A percentile compares a stretch with the other conserved stretches of the same genome.
Evolutionary conservation across 2,329 filamentous ascomycete species (phyloP).

Genomic region (Exophiala xenobiotica): DNA sequence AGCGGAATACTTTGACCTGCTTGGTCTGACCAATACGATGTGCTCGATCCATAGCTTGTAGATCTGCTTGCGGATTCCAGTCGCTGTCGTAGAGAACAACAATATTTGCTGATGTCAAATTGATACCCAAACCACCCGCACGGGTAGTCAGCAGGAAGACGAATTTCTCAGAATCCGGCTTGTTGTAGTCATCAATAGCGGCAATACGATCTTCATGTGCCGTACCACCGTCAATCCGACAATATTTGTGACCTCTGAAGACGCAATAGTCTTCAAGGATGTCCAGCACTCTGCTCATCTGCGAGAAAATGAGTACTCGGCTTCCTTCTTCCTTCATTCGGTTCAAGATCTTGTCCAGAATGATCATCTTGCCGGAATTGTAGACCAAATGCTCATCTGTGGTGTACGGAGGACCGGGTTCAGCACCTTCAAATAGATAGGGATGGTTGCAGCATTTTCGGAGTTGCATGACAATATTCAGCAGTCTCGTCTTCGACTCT

Average conservation of each 20-base stretch:
- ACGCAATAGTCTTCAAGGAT: constrained; percentile 98
- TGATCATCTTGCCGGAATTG: constrained; percentile 96
- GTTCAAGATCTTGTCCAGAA: constrained; percentile 86
- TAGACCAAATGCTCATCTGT: constrained; percentile 93
- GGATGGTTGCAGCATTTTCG: constrained; percentile 99
- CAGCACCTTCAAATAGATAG: constrained; percentile 95
- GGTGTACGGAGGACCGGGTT: constrained; percentile 95
- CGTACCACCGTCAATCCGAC: constrained; percentile 93
- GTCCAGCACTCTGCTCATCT: constrained; percentile 96
- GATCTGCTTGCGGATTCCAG: constrained; percentile 97
- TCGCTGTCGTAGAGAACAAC: constrained; percentile 96
- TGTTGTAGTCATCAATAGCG: constrained; percentile 98
- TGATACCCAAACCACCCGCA: constrained; percentile 94
- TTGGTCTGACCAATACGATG: constrained; percentile 99
- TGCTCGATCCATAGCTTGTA: constrained; percentile 98
- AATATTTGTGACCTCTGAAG: constrained; percentile 92
- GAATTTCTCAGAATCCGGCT: constrained; percentile 91
- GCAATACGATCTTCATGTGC: constrained; percentile 97
- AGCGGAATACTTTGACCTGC: constrained; percentile 93
- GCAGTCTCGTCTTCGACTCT: constrained; percentile 91
- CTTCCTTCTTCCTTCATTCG: constrained; percentile 84
- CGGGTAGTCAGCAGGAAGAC: constrained; percentile 93
- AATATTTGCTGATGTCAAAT: constrained; percentile 90
- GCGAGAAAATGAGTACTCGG: constrained; percentile 96
- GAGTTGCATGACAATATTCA: constrained; percentile 99